These are phyloP conservation scores for Sapria himalayana DNA, from an alignment of 345 rosid genomes.

Conservation along the genomic window DNA sequence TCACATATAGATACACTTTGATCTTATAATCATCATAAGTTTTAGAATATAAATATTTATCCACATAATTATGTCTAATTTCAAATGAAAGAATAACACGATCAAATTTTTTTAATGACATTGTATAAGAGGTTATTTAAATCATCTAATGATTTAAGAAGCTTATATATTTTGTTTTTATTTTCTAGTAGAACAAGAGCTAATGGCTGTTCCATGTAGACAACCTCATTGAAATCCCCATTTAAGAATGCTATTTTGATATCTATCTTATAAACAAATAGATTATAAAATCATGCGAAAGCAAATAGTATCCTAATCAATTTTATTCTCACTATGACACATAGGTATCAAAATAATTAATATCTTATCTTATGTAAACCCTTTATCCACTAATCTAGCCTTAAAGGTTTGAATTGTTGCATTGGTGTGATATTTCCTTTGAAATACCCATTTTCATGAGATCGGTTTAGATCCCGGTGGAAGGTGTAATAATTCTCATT, in stretches of 20 bases:
- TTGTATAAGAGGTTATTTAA: slow-evolving; percentile 4
- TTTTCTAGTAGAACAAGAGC: not conserved
- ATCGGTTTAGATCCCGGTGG: not conserved
- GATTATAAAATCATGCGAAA: not conserved
- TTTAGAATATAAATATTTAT: no score
- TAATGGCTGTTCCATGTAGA: slow-evolving; percentile 1
- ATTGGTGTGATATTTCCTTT: not conserved
- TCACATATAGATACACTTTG: no score
- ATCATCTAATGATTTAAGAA: not conserved
- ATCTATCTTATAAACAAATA: slow-evolving; percentile 4
- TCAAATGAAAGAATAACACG: no score
- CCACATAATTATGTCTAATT: no score
- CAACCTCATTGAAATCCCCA: no score
- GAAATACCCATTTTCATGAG: slow-evolving; percentile 3
- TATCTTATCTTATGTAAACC: slow-evolving; percentile 1
- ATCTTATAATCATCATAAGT: no score
- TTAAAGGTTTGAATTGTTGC: not conserved
- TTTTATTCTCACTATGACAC: not conserved
- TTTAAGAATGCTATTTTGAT: slow-evolving; percentile 1
- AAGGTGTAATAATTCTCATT: slow-evolving; percentile 1
- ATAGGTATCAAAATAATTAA: slow-evolving; percentile 6
- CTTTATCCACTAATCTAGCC: slow-evolving; percentile 1
- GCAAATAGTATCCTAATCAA: not conserved
- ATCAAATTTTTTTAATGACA: slow-evolving; percentile 8
- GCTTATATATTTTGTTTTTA: slow-evolving; percentile 1